Percentiles rank a stretch among this genome's conserved stretches.
Evolutionary conservation across 2,329 filamentous ascomycete species (phyloP).

Genomic region (Magnaporthales sp.): DNA sequence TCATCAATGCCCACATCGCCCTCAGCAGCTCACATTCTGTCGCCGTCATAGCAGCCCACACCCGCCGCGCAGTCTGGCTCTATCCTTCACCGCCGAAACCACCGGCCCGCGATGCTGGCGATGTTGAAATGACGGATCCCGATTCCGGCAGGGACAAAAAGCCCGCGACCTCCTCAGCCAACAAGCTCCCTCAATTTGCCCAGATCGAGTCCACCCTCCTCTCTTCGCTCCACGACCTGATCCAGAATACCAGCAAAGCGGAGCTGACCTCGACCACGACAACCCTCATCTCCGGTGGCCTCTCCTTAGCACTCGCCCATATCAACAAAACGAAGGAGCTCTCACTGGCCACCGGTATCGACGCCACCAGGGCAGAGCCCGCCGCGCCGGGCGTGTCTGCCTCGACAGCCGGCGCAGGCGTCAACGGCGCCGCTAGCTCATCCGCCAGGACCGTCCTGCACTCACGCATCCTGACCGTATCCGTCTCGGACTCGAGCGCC

Average conservation of each 20-base stretch:
- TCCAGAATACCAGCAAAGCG: constrained; percentile 55
- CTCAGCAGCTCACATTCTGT: constrained; percentile 92
- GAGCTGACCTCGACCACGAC: constrained; percentile 67
- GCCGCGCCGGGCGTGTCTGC: constrained; percentile 18
- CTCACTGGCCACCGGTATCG: constrained; percentile 40
- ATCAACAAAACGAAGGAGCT: constrained; percentile 75
- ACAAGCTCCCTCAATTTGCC: constrained; percentile 91
- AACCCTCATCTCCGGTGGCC: constrained; percentile 81
- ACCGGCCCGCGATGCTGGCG: constrained; percentile 26
- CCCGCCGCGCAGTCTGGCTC: constrained; percentile 78
- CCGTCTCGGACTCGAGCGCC: constrained; percentile 75
- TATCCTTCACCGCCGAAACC: constrained; percentile 54
- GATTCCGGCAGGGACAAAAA: constrained; percentile 9
- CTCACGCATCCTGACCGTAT: constrained; percentile 80
- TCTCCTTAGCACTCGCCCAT: constrained; percentile 82
- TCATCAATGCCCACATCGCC: constrained; percentile 92
- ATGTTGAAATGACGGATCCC: constrained; percentile 47
- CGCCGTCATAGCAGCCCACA: constrained; percentile 83
- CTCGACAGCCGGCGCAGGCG: constrained; percentile 21
- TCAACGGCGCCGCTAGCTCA: constrained; percentile 20
- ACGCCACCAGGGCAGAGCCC: constrained; percentile 10
- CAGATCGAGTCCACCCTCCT: constrained; percentile 77
- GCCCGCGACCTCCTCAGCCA: constrained; percentile 41
- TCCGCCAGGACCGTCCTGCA: constrained; percentile 43
- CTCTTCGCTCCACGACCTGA: constrained; percentile 62